Base-by-base conservation (phyloP, 2,329 filamentous ascomycete genomes). In the Colletotrichum aenigma region DNA sequence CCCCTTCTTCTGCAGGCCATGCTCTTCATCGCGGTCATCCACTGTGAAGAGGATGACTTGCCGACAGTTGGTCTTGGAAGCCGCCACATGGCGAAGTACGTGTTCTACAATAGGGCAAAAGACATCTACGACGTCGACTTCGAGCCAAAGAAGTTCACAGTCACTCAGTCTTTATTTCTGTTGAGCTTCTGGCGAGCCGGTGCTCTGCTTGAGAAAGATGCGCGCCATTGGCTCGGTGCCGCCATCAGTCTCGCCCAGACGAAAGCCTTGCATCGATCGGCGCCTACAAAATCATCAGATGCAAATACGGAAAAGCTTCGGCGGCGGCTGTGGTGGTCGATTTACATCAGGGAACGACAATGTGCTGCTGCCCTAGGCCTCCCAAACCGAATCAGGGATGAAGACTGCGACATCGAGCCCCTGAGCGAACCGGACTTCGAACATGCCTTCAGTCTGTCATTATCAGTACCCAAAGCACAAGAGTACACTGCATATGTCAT, bases 181-280 rank as follows among this genome's bases (percentile, higher is more conserved):
- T 9, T 58, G 55, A 58, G 55, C 4, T 58, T 58, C n/a, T 58
- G 89, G 89, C 82, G 89, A 16, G 88, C 86, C 15, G 87, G 87
- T 0, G 87, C 89, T 0, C 82, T 83, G 0, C 84, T 88, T 66
- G 86, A 88, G 12, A 85, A 87, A 24, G 87, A 89, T 78, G 85
- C 86, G 26, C 78, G 87, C 21, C 88, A 88, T 76, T 89, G 88
- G 88, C 80, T 89, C 2, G 87, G 87, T 0, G 86, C 87, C 10
- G 88, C 88, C 0, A 89, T 89, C 32, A 87, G 86, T 18, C 80
- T 90, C 12, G 88, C 89, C 0, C 88, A 90, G 78, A 89, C 88
- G 3, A 84, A 85, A 66, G 87, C 85, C 1, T 79, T 88, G 9
- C 87, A 88, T 76, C 82, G 87, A 2, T 70, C 75, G 13, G 21